Percentiles rank a stretch among this genome's conserved stretches.
phyloP scores from a whole-genome alignment of 768 basidiomycete genomes.

The Lyophyllum shimeji region DNA sequence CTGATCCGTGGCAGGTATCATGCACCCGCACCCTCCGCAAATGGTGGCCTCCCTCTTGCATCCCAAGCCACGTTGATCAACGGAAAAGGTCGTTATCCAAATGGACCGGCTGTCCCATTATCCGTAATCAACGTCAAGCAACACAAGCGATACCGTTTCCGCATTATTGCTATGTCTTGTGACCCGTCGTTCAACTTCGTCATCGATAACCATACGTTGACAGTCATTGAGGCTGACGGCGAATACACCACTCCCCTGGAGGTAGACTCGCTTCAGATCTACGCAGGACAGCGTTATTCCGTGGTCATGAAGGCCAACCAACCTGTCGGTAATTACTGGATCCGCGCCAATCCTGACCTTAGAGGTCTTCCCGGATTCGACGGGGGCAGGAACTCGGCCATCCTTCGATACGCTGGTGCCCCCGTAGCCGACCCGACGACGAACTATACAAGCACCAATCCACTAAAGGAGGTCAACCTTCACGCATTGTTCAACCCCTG shows the following conservation, averaged over 20 bases:
- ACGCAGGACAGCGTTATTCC: conserved; percentile 43
- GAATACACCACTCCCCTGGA: conserved; percentile 20
- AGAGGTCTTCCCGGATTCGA: conserved; percentile 27
- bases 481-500: conserved; percentile 30
- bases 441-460: conserved; percentile 13
- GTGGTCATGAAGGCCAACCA: conserved; percentile 43
- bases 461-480: conserved; percentile 28
- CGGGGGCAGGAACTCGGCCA: conserved; percentile 42
- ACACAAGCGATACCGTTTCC: conserved; percentile 50
- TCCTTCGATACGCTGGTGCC: conserved; percentile 48
- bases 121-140: conserved; percentile 37
- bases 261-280: conserved; percentile 42
- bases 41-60: conserved; percentile 2
- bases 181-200: conserved; percentile 40
- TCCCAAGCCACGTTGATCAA: conserved; percentile 43
- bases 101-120: conserved; percentile 32
- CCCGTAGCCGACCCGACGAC: conserved; percentile 37
- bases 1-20: conserved; percentile 23
- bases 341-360: conserved; percentile 37
- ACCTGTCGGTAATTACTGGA: conserved; percentile 51
- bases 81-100: conserved; percentile 39
- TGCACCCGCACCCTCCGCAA: conserved; percentile 11
- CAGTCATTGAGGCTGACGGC: conserved; percentile 43
- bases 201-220: conserved; percentile 35
- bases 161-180: conserved; percentile 46